phyloP scores from a whole-genome alignment of 306 rosid genomes.

The Vigna nakashimae region DNA sequence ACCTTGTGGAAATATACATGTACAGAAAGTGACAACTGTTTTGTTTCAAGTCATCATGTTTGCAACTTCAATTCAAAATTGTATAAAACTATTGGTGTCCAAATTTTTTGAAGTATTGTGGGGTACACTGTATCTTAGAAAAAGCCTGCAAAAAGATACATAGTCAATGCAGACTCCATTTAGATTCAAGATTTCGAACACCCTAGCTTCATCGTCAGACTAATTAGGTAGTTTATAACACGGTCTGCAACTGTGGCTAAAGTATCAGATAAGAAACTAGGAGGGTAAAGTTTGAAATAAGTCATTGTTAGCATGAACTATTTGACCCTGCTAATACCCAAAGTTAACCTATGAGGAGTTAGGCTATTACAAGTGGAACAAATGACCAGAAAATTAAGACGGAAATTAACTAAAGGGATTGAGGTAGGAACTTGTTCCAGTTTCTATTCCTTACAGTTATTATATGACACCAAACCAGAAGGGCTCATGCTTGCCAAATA shows the following conservation, averaged over 20 bases:
- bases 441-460: neutral
- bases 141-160: slow-evolving; percentile 23
- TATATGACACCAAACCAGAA: neutral
- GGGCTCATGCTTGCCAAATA: neutral
- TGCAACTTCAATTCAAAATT: neutral
- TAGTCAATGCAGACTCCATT: slow-evolving; percentile 15
- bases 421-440: neutral
- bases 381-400: slow-evolving; percentile 4
- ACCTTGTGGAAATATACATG: neutral
- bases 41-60: slow-evolving; percentile 13
- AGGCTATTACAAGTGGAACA: neutral
- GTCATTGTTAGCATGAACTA: neutral
- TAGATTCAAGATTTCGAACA: neutral
- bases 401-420: neutral
- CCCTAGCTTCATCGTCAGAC: neutral
- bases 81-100: neutral
- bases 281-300: neutral
- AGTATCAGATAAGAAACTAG: neutral
- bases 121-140: slow-evolving; percentile 28
- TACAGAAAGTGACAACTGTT: neutral
- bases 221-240: neutral
- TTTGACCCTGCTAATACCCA: neutral
- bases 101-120: neutral
- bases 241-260: neutral
- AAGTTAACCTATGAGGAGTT: neutral